Conservation (phyloP, 345 rosid genomes). For the Ailanthus altissimus region DNA sequence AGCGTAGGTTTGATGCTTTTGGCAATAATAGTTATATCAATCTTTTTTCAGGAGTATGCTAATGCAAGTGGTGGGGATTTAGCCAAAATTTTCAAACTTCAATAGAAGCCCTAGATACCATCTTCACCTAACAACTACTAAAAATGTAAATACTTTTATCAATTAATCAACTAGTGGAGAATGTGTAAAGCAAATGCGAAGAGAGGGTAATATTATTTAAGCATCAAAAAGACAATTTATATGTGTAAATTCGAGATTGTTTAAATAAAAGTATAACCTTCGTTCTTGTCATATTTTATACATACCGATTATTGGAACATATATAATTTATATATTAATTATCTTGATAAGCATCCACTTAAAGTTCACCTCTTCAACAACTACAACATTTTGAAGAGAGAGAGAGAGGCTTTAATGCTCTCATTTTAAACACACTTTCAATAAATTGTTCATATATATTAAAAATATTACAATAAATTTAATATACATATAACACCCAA, state of each 20-base stretch:
- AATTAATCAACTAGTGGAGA: neutral
- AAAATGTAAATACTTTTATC: neutral
- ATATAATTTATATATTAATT: neutral
- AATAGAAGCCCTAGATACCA: neutral
- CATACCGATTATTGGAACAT: neutral
- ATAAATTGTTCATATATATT: too few species aligned
- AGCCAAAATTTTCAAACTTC: neutral
- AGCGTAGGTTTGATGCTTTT: constrained; percentile 6
- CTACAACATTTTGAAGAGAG: neutral
- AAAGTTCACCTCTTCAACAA: neutral
- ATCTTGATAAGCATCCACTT: neutral
- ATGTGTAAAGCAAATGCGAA: neutral
- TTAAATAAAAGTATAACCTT: neutral
- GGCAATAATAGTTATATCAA: neutral
- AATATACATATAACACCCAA: too few species aligned
- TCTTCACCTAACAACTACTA: neutral
- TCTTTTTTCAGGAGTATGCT: neutral
- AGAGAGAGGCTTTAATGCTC: too few species aligned
- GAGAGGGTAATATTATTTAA: neutral
- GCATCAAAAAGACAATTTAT: neutral
- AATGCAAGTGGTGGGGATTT: neutral
- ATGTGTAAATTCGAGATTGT: neutral
- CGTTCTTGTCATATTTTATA: neutral
- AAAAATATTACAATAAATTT: too few species aligned
- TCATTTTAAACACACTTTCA: too few species aligned